Evolutionary conservation across 768 basidiomycete genomes (phyloP).

Genomic region (Hypholoma sublateritium): DNA sequence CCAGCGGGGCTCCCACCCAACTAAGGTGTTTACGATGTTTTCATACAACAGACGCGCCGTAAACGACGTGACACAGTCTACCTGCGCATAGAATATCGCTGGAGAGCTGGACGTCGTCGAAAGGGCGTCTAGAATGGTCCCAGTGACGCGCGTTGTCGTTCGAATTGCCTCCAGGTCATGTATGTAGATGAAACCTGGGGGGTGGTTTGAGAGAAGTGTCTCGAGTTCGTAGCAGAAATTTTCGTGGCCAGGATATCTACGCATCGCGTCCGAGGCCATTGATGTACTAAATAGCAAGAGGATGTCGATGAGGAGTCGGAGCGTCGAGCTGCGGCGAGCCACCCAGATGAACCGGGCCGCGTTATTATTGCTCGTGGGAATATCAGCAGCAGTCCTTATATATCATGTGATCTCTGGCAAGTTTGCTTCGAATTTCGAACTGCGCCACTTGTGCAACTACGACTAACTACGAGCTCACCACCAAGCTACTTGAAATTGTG

Average conservation of each 20-base stretch:
- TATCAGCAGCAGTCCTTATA: too few species aligned
- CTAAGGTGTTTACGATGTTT: slow-evolving; percentile 59
- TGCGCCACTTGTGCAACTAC: too few species aligned
- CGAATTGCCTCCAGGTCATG: slow-evolving; percentile 54
- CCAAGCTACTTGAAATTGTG: too few species aligned
- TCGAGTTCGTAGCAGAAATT: slow-evolving; percentile 31
- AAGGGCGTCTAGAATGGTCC: slow-evolving; percentile 30
- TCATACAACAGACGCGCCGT: slow-evolving; percentile 66
- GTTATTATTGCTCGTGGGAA: too few species aligned
- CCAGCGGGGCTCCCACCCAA: slow-evolving; percentile 58
- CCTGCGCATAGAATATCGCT: slow-evolving; percentile 39
- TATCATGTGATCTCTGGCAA: too few species aligned
- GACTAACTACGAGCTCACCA: too few species aligned
- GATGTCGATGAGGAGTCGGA: too few species aligned
- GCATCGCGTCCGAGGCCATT: too few species aligned
- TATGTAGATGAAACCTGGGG: slow-evolving; percentile 70
- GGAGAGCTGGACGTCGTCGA: slow-evolving; percentile 19
- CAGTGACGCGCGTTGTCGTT: slow-evolving; percentile 44
- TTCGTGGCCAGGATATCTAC: slow-evolving; percentile 24
- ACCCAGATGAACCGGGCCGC: too few species aligned
- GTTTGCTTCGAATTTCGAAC: too few species aligned
- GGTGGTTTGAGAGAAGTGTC: slow-evolving; percentile 36
- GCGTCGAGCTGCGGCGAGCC: too few species aligned
- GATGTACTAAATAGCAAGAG: too few species aligned
- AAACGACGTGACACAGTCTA: slow-evolving; percentile 63